These are phyloP conservation scores for Amyloporia xantha DNA, from an alignment of 768 basidiomycete species.

Conservation along the genomic window DNA sequence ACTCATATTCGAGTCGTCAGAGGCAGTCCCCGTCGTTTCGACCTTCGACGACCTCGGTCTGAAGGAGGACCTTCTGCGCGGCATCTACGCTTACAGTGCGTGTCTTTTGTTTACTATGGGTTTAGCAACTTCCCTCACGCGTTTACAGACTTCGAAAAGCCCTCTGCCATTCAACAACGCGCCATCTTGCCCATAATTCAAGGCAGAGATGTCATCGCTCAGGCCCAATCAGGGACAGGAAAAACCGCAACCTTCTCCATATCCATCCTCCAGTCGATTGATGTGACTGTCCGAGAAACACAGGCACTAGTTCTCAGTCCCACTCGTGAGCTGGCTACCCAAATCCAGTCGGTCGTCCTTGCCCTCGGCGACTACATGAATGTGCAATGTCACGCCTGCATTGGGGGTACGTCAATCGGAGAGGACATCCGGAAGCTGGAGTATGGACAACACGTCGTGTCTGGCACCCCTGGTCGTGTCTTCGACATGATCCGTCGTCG, in stretches of 20 bases:
- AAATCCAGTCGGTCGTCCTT: slow-evolving; percentile 95
- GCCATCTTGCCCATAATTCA: slow-evolving; percentile 95
- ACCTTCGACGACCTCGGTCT: slow-evolving; percentile 87
- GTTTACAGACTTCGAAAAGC: slow-evolving; percentile 82
- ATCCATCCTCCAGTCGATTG: slow-evolving; percentile 96
- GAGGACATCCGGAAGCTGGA: slow-evolving; percentile 97
- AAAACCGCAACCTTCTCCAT: slow-evolving; percentile 99
- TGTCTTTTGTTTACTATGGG: slow-evolving; percentile 4
- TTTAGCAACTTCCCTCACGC: not conserved
- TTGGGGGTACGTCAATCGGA: slow-evolving; percentile 94
- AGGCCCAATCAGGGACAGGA: slow-evolving; percentile 98
- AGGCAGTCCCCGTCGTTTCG: slow-evolving; percentile 82
- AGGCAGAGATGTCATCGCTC: slow-evolving; percentile 96
- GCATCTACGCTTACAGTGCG: slow-evolving; percentile 95
- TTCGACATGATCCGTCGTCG: slow-evolving; percentile 98
- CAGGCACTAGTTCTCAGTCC: slow-evolving; percentile 96
- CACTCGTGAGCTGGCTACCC: slow-evolving; percentile 98
- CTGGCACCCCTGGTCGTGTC: slow-evolving; percentile 95
- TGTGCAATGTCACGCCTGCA: slow-evolving; percentile 97
- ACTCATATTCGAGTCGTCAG: slow-evolving; percentile 94
- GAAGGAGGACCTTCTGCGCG: slow-evolving; percentile 92
- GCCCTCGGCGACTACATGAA: slow-evolving; percentile 99
- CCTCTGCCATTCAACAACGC: slow-evolving; percentile 97
- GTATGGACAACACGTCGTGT: slow-evolving; percentile 96
- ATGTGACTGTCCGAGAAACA: slow-evolving; percentile 88